Evolutionary conservation across 1,284 basidiomycete genomes (phyloP).

Genomic region (Neonothopanus nambi): DNA sequence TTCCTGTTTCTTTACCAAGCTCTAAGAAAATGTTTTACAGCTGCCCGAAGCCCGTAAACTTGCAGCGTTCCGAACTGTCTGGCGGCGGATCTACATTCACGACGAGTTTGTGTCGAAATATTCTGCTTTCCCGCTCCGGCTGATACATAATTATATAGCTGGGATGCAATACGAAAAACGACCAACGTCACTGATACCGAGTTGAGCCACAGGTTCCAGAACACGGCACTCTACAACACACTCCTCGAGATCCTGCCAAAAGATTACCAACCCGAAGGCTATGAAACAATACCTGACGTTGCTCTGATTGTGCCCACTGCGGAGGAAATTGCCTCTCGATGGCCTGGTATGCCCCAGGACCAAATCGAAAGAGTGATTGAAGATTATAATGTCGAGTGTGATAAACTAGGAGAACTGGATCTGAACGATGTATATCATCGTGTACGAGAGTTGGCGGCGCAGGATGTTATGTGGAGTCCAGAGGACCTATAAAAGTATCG

Average conservation of each 20-base stretch:
- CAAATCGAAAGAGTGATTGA: conserved; percentile 54
- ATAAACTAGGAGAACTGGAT: conserved; percentile 52
- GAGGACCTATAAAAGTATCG: background rate
- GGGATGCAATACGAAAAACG: conserved; percentile 69
- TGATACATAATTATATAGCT: conserved; percentile 44
- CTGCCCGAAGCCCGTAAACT: conserved; percentile 69
- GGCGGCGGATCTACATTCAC: conserved; percentile 85
- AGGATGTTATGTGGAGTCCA: background rate
- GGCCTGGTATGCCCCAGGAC: conserved; percentile 67
- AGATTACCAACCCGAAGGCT: conserved; percentile 40
- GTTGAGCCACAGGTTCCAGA: conserved; percentile 61
- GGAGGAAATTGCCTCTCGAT: conserved; percentile 63
- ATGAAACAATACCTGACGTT: conserved; percentile 53
- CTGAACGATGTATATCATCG: conserved; percentile 61
- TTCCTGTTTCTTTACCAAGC: background rate
- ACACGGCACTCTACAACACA: conserved; percentile 70
- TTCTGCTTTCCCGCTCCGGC: background rate
- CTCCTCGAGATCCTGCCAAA: conserved; percentile 50
- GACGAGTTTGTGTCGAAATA: conserved; percentile 74
- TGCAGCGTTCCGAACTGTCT: conserved; percentile 73
- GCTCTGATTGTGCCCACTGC: conserved; percentile 53
- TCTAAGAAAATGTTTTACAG: conserved; percentile 25
- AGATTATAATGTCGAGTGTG: conserved; percentile 64
- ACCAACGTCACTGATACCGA: conserved; percentile 70
- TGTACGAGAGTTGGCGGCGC: conserved; percentile 58